phyloP scores from a whole-genome alignment of 257 asterid species.

The Gentiana straminea region DNA sequence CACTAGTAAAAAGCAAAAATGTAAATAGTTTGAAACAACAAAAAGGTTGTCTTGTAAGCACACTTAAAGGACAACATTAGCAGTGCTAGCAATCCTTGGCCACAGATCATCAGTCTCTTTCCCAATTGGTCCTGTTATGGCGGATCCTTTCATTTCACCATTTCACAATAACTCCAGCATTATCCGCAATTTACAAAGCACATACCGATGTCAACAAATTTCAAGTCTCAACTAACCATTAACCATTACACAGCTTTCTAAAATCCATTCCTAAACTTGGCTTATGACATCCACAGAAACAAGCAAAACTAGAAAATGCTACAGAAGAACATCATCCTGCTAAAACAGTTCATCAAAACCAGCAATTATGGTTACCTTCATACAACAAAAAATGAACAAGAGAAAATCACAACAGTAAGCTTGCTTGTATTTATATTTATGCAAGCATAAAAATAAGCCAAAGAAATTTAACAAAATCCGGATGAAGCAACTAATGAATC shows the following conservation, averaged over 20 bases:
- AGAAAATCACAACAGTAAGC: too few relatives aligned
- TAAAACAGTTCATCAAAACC: not conserved
- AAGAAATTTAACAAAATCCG: too few relatives aligned
- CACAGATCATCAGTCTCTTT: conserved; percentile 50
- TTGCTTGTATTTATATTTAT: too few relatives aligned
- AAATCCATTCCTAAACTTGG: conserved; percentile 44
- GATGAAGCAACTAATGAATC: not conserved
- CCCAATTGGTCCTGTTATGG: conserved; percentile 44
- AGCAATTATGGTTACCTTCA: too few relatives aligned
- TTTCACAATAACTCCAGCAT: conserved; percentile 50
- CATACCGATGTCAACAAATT: too few relatives aligned
- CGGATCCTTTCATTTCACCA: conserved; percentile 57
- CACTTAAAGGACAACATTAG: conserved; percentile 38
- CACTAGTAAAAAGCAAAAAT: not conserved
- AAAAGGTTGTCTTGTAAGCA: not conserved
- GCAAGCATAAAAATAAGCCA: too few relatives aligned
- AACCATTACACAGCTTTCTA: too few relatives aligned
- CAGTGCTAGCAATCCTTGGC: conserved; percentile 54
- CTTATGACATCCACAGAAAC: conserved; percentile 9
- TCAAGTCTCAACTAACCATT: too few relatives aligned
- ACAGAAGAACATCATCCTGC: not conserved
- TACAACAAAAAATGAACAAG: too few relatives aligned
- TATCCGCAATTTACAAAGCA: not conserved
- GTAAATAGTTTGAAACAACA: not conserved
- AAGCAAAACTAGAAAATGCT: too few relatives aligned